Evolutionary conservation across 768 basidiomycete genomes (phyloP).

Genomic region (Agrocybe praecox): DNA sequence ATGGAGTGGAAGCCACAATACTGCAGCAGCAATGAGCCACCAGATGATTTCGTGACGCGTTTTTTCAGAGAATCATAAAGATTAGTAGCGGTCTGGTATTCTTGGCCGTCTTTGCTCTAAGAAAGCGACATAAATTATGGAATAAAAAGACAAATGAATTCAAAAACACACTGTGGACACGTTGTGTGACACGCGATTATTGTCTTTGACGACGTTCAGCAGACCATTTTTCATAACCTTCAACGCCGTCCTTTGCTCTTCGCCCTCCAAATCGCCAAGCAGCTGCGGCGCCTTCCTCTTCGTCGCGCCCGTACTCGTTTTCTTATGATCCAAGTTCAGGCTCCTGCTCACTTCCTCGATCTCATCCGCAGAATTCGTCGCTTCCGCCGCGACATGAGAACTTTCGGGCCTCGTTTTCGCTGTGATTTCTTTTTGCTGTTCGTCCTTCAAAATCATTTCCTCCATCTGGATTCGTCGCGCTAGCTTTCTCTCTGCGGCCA

Average conservation of each 20-base stretch:
- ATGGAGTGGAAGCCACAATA: slow-evolving; percentile 31
- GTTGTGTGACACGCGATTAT: background rate
- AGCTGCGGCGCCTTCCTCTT: slow-evolving; percentile 12
- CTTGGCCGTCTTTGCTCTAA: slow-evolving; percentile 3
- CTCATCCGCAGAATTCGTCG: too few species aligned
- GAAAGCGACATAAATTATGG: too few species aligned
- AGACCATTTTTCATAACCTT: slow-evolving; percentile 23
- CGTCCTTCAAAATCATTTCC: too few species aligned
- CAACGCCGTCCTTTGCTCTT: slow-evolving; percentile 16
- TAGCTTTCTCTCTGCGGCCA: too few species aligned
- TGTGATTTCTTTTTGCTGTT: too few species aligned
- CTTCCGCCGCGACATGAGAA: too few species aligned
- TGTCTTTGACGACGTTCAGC: slow-evolving; percentile 5
- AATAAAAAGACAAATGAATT: too few species aligned
- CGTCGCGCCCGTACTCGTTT: background rate
- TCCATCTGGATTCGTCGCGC: too few species aligned
- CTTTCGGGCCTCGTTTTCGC: too few species aligned
- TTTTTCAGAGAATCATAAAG: slow-evolving; percentile 27
- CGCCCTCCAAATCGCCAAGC: slow-evolving; percentile 17
- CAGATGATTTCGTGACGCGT: background rate
- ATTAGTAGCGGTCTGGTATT: slow-evolving; percentile 31
- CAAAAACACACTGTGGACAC: background rate
- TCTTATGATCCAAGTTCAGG: too few species aligned
- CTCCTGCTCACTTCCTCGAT: too few species aligned
- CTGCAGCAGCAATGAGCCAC: background rate